Conservation (phyloP, 306 rosid species). For the Oemleria cerasiformis region DNA sequence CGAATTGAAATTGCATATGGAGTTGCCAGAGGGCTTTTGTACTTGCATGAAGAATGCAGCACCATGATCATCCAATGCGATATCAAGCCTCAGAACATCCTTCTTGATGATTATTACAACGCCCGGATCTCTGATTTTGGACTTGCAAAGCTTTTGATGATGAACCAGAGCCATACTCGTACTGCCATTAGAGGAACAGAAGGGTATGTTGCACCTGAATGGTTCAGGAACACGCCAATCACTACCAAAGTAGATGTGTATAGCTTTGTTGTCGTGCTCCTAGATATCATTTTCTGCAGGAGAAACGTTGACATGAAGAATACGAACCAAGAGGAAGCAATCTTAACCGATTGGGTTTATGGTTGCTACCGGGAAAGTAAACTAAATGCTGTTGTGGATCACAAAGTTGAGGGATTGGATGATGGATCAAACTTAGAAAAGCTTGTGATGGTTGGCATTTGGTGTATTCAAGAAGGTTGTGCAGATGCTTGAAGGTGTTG, state of each 20-base stretch:
- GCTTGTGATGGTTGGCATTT: constrained; percentile 29
- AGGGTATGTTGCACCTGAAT: constrained; percentile 41
- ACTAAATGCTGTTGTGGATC: constrained; percentile 12
- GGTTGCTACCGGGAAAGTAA: constrained; percentile 12
- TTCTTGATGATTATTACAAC: constrained; percentile 15
- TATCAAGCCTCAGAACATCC: constrained; percentile 34
- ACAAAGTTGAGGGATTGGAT: constrained; percentile 15
- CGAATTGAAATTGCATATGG: constrained; percentile 15
- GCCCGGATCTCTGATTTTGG: constrained; percentile 31
- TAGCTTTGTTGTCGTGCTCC: constrained; percentile 24
- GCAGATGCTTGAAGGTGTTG: constrained; percentile 27
- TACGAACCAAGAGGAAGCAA: not conserved
- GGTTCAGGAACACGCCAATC: constrained; percentile 29
- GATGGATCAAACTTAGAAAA: constrained; percentile 29
- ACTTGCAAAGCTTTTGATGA: constrained; percentile 30
- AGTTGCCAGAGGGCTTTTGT: constrained; percentile 20
- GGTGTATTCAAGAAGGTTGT: constrained; percentile 23
- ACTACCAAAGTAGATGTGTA: constrained; percentile 29
- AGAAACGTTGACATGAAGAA: constrained; percentile 9
- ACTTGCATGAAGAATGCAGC: constrained; percentile 34
- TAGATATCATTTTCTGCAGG: constrained; percentile 30
- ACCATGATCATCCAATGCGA: constrained; percentile 30
- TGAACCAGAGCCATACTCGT: constrained; percentile 23
- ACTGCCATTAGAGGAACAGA: constrained; percentile 30
- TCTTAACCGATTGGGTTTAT: constrained; percentile 34